Evolutionary conservation across 192 early-diverging fungal genomes (phyloP).

Genomic region (Phycomyces nitens): DNA sequence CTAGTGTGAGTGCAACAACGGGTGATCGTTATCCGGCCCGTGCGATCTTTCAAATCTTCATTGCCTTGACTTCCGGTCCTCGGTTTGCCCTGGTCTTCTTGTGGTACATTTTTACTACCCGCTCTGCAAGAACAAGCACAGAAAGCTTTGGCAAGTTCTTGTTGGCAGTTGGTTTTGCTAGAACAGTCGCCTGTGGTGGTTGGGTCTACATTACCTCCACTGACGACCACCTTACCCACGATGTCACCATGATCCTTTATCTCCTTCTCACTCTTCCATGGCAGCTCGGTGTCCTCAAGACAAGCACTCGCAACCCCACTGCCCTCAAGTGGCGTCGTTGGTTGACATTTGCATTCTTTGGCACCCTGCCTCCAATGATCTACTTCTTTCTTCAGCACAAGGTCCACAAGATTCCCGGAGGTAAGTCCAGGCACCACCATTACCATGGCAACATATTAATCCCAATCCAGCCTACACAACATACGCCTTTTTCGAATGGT

Average conservation of each 20-base stretch:
- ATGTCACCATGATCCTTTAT: slow-evolving; percentile 79
- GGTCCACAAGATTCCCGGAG: slow-evolving; percentile 64
- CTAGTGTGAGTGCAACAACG: slow-evolving; percentile 76
- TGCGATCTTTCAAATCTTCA: slow-evolving; percentile 73
- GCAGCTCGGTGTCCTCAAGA: slow-evolving; percentile 60
- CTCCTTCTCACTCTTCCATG: slow-evolving; percentile 74
- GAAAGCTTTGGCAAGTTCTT: slow-evolving; percentile 36
- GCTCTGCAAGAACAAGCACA: slow-evolving; percentile 18
- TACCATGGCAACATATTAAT: no score
- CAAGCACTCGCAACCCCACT: slow-evolving; percentile 36
- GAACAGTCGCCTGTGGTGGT: slow-evolving; percentile 75
- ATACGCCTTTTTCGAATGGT: slow-evolving; percentile 85
- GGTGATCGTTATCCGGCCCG: slow-evolving; percentile 78
- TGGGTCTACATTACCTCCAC: slow-evolving; percentile 83
- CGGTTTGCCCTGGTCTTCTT: slow-evolving; percentile 48
- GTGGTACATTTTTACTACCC: slow-evolving; percentile 42
- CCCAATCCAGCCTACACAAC: slow-evolving; percentile 63
- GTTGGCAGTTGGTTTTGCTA: slow-evolving; percentile 47
- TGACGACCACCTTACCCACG: slow-evolving; percentile 77
- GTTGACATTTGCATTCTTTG: slow-evolving; percentile 63
- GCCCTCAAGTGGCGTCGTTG: slow-evolving; percentile 53
- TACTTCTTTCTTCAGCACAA: slow-evolving; percentile 80
- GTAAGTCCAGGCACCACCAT: slow-evolving; percentile 26
- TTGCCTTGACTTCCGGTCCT: slow-evolving; percentile 68
- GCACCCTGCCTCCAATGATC: slow-evolving; percentile 67